phyloP scores from a whole-genome alignment of 2,329 filamentous ascomycete genomes.

The Fusarium nelsonii region DNA sequence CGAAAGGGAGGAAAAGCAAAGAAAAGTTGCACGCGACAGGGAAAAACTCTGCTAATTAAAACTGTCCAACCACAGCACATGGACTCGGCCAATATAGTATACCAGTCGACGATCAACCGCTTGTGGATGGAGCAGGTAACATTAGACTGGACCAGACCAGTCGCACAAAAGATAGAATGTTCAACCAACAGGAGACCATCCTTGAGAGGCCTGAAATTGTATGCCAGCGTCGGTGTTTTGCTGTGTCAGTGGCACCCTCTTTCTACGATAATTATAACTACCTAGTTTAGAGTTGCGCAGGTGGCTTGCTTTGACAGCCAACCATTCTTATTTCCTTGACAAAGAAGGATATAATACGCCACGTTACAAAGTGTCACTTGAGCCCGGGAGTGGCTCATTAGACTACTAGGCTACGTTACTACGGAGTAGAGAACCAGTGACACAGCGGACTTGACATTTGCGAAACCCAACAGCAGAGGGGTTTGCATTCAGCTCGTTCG shows the following conservation, averaged over 20 bases:
- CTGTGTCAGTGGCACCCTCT: conserved; percentile 1
- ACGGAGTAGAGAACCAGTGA: neutral
- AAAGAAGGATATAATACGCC: conserved; percentile 25
- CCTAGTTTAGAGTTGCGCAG: conserved; percentile 38
- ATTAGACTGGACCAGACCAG: conserved; percentile 26
- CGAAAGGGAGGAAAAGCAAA: neutral
- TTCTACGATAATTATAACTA: neutral
- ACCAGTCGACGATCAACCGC: conserved; percentile 21
- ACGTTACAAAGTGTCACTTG: conserved; percentile 24
- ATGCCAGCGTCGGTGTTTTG: neutral
- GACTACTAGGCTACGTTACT: neutral
- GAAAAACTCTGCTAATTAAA: conserved; percentile 23
- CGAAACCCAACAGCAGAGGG: conserved; percentile 8
- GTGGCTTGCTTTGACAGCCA: conserved; percentile 32
- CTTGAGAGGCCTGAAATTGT: conserved; percentile 10
- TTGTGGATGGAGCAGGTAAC: conserved; percentile 21
- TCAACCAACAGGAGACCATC: conserved; percentile 19
- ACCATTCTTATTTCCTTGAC: conserved; percentile 10
- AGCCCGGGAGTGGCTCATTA: conserved; percentile 27
- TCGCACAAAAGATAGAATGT: conserved; percentile 14
- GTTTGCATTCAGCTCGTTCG: conserved; percentile 10
- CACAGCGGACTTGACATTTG: neutral
- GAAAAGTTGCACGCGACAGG: conserved; percentile 26
- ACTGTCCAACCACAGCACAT: conserved; percentile 24
- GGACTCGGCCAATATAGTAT: conserved; percentile 5